Conservation (phyloP, 176 grass and related monocot genomes). For the Eremochloa ophiuroides region DNA sequence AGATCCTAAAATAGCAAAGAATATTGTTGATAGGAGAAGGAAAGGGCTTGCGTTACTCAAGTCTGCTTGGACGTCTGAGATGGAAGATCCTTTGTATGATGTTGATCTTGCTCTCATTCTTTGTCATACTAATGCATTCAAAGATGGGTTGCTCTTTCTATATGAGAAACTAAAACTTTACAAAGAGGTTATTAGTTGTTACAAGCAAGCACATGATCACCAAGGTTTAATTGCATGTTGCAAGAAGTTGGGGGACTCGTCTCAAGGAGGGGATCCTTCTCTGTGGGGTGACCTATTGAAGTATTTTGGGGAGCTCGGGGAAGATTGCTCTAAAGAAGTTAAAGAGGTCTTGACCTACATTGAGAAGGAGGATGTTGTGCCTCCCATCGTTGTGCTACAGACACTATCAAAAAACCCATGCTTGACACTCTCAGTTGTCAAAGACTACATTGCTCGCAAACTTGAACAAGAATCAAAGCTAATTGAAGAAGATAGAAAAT, state of each 20-base stretch:
- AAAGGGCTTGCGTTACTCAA: conserved; percentile 84
- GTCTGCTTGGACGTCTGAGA: conserved; percentile 77
- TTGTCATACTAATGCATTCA: conserved; percentile 87
- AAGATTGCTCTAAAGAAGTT: conserved; percentile 97
- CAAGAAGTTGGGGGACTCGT: conserved; percentile 88
- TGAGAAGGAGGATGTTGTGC: conserved; percentile 89
- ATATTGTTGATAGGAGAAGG: conserved; percentile 58
- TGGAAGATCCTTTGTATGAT: conserved; percentile 88
- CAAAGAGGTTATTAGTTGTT: conserved; percentile 96
- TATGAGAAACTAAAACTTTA: conserved; percentile 95
- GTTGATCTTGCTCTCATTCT: conserved; percentile 87
- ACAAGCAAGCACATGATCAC: conserved; percentile 96
- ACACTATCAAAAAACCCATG: conserved; percentile 84
- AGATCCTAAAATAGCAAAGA: conserved; percentile 42
- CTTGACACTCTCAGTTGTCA: conserved; percentile 83
- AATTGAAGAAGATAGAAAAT: conserved; percentile 86
- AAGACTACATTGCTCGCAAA: conserved; percentile 94
- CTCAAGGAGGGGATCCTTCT: conserved; percentile 81
- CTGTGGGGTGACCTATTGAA: conserved; percentile 93
- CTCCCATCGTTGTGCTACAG: conserved; percentile 86
- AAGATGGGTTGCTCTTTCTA: conserved; percentile 84
- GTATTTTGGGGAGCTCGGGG: conserved; percentile 86
- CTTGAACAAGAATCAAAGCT: conserved; percentile 94
- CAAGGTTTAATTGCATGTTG: conserved; percentile 93
- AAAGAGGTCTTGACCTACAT: conserved; percentile 93